Percentiles rank a stretch among this genome's conserved stretches.
phyloP scores from a whole-genome alignment of 768 basidiomycete genomes.

The Antrodiella citrinella region DNA sequence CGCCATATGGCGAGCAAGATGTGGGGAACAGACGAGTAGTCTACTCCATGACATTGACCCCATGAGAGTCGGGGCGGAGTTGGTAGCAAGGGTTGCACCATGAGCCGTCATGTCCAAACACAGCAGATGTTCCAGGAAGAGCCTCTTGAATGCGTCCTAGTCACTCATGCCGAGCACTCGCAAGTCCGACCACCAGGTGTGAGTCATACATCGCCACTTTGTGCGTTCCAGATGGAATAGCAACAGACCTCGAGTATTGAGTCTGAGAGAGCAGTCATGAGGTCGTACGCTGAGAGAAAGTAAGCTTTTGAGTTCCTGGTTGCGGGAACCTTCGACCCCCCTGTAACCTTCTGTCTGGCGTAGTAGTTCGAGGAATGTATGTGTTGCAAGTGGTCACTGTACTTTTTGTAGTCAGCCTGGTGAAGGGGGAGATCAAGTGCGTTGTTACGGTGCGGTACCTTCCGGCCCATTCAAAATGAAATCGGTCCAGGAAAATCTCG shows the following conservation, averaged over 20 bases:
- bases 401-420: too few relatives aligned
- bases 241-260: background rate
- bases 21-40: too few relatives aligned
- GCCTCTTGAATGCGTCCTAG: background rate
- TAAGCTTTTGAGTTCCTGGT: background rate
- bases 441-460: too few relatives aligned
- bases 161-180: background rate
- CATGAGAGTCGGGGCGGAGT: background rate
- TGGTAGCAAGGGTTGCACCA: background rate
- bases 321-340: background rate
- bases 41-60: too few relatives aligned
- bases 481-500: background rate
- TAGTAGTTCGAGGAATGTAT: too few relatives aligned
- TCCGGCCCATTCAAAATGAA: too few relatives aligned
- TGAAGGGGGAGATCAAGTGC: too few relatives aligned
- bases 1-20: too few relatives aligned
- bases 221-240: background rate
- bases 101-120: background rate
- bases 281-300: background rate
- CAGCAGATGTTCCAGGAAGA: background rate
- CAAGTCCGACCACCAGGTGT: background rate
- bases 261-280: background rate
- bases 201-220: background rate
- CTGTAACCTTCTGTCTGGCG: background rate
- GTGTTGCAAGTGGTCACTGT: too few relatives aligned